These are phyloP conservation scores for Coemansia sp. DNA, from an alignment of 192 early-diverging fungal species.

Conservation along the genomic window DNA sequence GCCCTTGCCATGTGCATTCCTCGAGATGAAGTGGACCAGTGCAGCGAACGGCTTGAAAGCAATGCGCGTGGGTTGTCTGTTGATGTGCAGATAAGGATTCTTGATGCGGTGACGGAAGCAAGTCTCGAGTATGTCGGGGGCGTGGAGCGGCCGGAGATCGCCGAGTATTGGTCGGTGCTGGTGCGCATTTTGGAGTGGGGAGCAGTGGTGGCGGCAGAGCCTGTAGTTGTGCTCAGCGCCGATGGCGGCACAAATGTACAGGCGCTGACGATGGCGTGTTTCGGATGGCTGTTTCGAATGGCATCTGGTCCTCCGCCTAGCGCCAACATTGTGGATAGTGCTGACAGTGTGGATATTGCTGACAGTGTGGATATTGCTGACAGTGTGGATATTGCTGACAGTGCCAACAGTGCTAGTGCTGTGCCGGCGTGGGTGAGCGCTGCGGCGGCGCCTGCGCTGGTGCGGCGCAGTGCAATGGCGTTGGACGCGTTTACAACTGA, in stretches of 20 bases:
- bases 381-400: not conserved
- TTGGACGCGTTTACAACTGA: conserved; percentile 29
- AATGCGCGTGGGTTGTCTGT: conserved; percentile 2
- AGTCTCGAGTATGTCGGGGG: conserved; percentile 17
- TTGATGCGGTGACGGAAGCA: conserved; percentile 27
- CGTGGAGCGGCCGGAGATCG: conserved; percentile 21
- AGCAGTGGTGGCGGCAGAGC: conserved; percentile 22
- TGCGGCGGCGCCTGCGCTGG: conserved; percentile 32
- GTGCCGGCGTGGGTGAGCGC: conserved; percentile 35
- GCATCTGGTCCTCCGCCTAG: not conserved
- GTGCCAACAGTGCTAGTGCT: not conserved
- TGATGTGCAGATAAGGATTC: conserved; percentile 17
- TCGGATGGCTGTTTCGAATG: conserved; percentile 43
- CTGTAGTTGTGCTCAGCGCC: conserved; percentile 22
- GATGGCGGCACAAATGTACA: not conserved
- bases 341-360: not conserved
- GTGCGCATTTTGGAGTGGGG: conserved; percentile 32
- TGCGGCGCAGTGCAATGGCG: conserved; percentile 24
- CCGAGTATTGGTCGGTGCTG: conserved; percentile 32
- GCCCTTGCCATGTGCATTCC: conserved; percentile 11
- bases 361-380: not conserved
- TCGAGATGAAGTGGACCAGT: too few species aligned
- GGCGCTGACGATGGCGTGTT: conserved; percentile 32
- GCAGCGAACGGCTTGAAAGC: not conserved
- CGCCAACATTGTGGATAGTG: not conserved